Evolutionary conservation across 2,329 filamentous ascomycete genomes (phyloP).

Genomic region (Xylaria polymorpha): DNA sequence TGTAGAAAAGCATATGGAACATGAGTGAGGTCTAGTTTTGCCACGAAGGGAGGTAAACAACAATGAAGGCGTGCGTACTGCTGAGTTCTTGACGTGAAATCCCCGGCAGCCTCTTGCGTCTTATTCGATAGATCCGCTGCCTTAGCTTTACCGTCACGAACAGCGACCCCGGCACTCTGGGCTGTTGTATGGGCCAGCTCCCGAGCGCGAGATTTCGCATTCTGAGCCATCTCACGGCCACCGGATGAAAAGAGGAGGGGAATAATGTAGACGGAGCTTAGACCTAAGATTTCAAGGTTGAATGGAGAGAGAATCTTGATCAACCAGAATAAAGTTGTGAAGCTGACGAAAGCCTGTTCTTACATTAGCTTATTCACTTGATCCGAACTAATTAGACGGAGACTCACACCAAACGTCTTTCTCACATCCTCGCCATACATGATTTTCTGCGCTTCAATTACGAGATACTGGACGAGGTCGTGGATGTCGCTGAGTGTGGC

Average conservation of each 20-base stretch:
- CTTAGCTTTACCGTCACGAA: background rate
- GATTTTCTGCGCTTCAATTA: conserved; percentile 19
- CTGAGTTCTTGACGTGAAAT: conserved; percentile 9
- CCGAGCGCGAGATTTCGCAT: conserved; percentile 7
- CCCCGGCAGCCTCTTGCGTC: background rate
- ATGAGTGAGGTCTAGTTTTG: background rate
- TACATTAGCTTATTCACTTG: background rate
- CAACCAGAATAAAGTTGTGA: conserved; percentile 26
- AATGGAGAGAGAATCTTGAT: conserved; percentile 24
- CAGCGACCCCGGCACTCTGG: background rate
- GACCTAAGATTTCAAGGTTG: conserved; percentile 18
- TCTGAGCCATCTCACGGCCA: conserved; percentile 10
- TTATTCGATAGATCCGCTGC: conserved; percentile 6
- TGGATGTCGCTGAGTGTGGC: conserved; percentile 29
- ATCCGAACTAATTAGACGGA: background rate
- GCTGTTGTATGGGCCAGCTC: conserved; percentile 9
- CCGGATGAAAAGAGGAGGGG: conserved; percentile 8
- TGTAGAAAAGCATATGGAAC: background rate
- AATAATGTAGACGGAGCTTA: conserved; percentile 17
- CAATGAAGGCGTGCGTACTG: background rate
- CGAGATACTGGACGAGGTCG: conserved; percentile 25
- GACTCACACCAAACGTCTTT: conserved; percentile 20
- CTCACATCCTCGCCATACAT: conserved; percentile 19
- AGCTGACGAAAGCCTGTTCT: conserved; percentile 16
- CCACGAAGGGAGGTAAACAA: background rate